Conservation (phyloP, 768 basidiomycete genomes). For the Suillus tomentosus region DNA sequence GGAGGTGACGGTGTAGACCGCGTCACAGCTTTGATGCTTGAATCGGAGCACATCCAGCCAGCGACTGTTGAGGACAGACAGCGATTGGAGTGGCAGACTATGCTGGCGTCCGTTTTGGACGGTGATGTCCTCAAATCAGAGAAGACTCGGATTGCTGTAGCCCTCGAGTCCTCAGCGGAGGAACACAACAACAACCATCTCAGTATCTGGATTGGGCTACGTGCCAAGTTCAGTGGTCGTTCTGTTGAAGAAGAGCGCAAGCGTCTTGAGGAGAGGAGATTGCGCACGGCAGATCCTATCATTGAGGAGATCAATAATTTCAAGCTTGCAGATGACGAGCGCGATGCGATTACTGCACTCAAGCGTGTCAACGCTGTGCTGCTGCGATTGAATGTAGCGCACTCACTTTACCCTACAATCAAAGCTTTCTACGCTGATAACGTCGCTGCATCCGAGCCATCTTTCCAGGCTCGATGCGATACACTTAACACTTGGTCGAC, state of each 20-base stretch:
- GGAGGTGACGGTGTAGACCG: constrained; percentile 51
- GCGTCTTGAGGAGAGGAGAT: constrained; percentile 79
- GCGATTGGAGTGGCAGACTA: constrained; percentile 92
- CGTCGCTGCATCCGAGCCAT: constrained; percentile 59
- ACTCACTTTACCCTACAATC: constrained; percentile 84
- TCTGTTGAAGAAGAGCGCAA: constrained; percentile 82
- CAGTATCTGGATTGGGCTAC: constrained; percentile 87
- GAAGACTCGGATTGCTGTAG: constrained; percentile 88
- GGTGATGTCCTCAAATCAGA: constrained; percentile 96
- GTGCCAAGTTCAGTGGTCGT: constrained; percentile 81
- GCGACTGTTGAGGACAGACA: constrained; percentile 76
- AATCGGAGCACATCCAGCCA: constrained; percentile 65
- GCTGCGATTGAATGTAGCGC: constrained; percentile 75
- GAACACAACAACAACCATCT: constrained; percentile 67
- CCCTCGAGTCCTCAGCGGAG: constrained; percentile 67
- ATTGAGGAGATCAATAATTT: constrained; percentile 85
- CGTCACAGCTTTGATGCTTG: constrained; percentile 53
- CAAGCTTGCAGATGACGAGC: constrained; percentile 49
- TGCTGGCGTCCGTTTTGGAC: constrained; percentile 89
- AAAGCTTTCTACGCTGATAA: constrained; percentile 82
- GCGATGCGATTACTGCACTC: constrained; percentile 46
- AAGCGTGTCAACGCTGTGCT: constrained; percentile 67
- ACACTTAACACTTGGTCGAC: constrained; percentile 92
- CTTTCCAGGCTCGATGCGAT: constrained; percentile 83
- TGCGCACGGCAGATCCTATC: constrained; percentile 77